Conservation (phyloP, 2,329 filamentous ascomycete species). For the Blumeriella jaapii region DNA sequence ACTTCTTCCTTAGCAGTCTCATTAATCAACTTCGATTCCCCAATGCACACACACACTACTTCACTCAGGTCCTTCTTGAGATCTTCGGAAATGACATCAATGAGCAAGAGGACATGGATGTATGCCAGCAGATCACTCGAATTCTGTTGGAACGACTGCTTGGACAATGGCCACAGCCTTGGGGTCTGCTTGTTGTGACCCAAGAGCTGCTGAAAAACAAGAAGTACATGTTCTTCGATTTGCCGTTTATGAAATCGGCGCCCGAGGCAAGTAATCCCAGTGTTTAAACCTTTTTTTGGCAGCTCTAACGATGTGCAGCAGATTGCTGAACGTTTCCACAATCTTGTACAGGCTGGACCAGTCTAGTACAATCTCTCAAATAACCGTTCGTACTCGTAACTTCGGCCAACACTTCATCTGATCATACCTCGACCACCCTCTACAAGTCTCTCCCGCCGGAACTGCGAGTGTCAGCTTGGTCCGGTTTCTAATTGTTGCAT, state of each 20-base stretch:
- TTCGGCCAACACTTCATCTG: neutral
- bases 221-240: constrained; percentile 81
- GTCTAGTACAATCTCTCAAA: constrained; percentile 1
- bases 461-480: constrained; percentile 5
- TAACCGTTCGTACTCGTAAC: neutral
- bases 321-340: constrained; percentile 25
- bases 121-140: constrained; percentile 83
- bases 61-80: constrained; percentile 73
- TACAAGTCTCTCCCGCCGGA: constrained; percentile 3
- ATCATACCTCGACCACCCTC: constrained; percentile 1
- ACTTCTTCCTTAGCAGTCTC: constrained; percentile 74
- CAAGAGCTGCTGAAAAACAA: constrained; percentile 86
- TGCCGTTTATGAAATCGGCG: constrained; percentile 81
- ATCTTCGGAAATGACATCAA: constrained; percentile 67
- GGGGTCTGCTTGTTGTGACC: constrained; percentile 83
- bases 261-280: constrained; percentile 55
- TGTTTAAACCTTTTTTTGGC: neutral
- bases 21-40: constrained; percentile 87
- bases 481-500: constrained; percentile 25
- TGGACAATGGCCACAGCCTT: constrained; percentile 85
- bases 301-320: constrained; percentile 14
- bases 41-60: constrained; percentile 85
- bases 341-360: constrained; percentile 14
- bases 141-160: constrained; percentile 80
- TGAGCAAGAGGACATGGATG: constrained; percentile 65